Evolutionary conservation across 2,329 filamentous ascomycete genomes (phyloP).

Genomic region (Coniochaeta hoffmannii): DNA sequence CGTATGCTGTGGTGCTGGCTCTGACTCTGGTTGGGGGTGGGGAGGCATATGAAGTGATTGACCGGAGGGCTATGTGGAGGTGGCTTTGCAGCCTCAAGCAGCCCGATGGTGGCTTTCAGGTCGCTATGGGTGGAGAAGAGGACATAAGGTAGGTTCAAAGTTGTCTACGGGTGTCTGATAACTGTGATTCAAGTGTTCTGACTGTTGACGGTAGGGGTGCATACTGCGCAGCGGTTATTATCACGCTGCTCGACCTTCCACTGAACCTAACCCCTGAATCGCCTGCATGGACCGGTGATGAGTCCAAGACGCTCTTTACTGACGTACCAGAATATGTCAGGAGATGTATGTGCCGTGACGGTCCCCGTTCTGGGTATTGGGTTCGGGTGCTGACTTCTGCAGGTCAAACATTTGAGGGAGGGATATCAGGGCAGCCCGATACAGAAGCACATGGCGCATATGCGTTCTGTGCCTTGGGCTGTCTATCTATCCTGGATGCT

Average conservation of each 20-base stretch:
- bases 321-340: constrained; percentile 74
- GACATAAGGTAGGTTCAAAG: constrained; percentile 64
- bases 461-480: constrained; percentile 88
- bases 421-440: constrained; percentile 77
- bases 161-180: constrained; percentile 6
- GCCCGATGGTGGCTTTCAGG: constrained; percentile 78
- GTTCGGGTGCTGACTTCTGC: constrained; percentile 8
- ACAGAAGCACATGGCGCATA: constrained; percentile 95
- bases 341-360: constrained; percentile 57
- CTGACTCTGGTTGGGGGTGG: constrained; percentile 72
- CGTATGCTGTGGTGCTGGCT: constrained; percentile 76
- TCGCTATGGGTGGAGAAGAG: constrained; percentile 80
- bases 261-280: constrained; percentile 68
- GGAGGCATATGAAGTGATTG: constrained; percentile 66
- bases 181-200: neutral
- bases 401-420: constrained; percentile 94
- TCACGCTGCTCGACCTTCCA: constrained; percentile 77
- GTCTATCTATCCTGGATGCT: constrained; percentile 75
- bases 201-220: constrained; percentile 48
- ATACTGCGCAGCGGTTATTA: constrained; percentile 81
- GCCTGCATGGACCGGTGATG: constrained; percentile 55
- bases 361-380: neutral
- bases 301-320: constrained; percentile 57
- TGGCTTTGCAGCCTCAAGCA: constrained; percentile 87
- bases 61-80: constrained; percentile 81